phyloP scores from a whole-genome alignment of 2,329 filamentous ascomycete species.

The Hymenoscyphus salicellus region DNA sequence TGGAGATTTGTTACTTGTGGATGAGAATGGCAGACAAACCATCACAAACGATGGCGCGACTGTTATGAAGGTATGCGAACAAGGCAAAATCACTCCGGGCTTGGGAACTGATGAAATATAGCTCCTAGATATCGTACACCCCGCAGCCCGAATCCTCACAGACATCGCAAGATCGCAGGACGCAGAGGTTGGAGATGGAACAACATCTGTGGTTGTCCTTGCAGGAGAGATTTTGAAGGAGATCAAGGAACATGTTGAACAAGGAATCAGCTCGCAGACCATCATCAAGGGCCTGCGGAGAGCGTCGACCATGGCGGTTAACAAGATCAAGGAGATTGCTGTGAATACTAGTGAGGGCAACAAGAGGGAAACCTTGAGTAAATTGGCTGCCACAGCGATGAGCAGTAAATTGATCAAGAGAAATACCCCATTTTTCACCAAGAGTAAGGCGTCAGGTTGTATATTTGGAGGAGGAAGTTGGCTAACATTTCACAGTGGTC shows the following conservation, averaged over 20 bases:
- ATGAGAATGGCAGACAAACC: slow-evolving; percentile 91
- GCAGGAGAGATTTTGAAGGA: slow-evolving; percentile 98
- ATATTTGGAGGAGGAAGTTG: slow-evolving; percentile 6
- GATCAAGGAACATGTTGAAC: slow-evolving; percentile 91
- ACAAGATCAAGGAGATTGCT: slow-evolving; percentile 98
- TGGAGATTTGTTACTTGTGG: slow-evolving; percentile 92
- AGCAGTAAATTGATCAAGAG: slow-evolving; percentile 99
- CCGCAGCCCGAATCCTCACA: slow-evolving; percentile 92
- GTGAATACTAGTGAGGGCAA: slow-evolving; percentile 79
- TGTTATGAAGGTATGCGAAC: slow-evolving; percentile 80
- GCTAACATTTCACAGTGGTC: slow-evolving; percentile 66
- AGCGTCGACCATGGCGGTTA: slow-evolving; percentile 86
- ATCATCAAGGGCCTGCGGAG: slow-evolving; percentile 95
- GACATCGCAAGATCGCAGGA: slow-evolving; percentile 99
- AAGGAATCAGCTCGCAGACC: slow-evolving; percentile 93
- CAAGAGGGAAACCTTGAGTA: slow-evolving; percentile 81
- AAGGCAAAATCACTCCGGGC: neutral
- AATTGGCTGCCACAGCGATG: slow-evolving; percentile 94
- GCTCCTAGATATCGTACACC: slow-evolving; percentile 98
- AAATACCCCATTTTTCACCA: slow-evolving; percentile 95
- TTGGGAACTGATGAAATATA: slow-evolving; percentile 38
- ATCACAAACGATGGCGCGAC: slow-evolving; percentile 99
- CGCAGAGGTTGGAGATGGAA: slow-evolving; percentile 96
- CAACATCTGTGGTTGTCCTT: slow-evolving; percentile 93
- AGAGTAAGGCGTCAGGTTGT: slow-evolving; percentile 60